Percentiles rank a stretch among this genome's conserved stretches.
These are phyloP conservation scores for Licmophora abbreviata DNA, from an alignment of 108 stramenopile genomes.

Conservation along the genomic window DNA sequence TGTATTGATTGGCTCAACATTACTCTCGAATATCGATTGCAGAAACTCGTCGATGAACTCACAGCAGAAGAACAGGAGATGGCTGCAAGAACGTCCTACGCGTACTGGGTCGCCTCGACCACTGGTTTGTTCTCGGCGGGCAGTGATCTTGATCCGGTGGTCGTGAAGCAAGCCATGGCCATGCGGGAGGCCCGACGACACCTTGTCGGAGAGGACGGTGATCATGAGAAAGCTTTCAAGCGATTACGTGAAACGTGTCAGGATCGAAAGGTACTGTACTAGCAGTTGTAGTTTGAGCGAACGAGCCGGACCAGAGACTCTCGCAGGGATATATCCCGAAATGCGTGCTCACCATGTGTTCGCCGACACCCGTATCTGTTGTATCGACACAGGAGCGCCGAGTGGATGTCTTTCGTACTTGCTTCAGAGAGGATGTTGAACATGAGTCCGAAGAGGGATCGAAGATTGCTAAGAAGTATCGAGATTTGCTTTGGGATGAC, in stretches of 20 bases:
- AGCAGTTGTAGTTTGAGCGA: no score
- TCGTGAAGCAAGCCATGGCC: constrained; percentile 2
- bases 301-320: no score
- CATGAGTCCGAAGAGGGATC: background rate
- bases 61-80: constrained; percentile 15
- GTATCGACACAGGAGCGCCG: no score
- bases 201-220: constrained; percentile 12
- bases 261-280: constrained; percentile 6
- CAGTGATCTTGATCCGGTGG: constrained; percentile 7
- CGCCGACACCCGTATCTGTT: no score
- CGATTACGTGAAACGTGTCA: constrained; percentile 14
- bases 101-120: constrained; percentile 12
- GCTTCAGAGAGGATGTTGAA: constrained; percentile 10
- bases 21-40: no score
- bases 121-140: constrained; percentile 5
- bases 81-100: constrained; percentile 19
- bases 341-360: no score
- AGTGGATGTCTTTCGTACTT: constrained; percentile 20
- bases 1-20: no score
- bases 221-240: constrained; percentile 1
- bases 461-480: constrained; percentile 8
- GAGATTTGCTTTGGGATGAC: background rate
- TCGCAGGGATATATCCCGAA: no score
- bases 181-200: constrained; percentile 11
- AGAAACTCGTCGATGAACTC: constrained; percentile 10